Base-by-base conservation (phyloP, 768 basidiomycete genomes). In the Leccinum boreale region DNA sequence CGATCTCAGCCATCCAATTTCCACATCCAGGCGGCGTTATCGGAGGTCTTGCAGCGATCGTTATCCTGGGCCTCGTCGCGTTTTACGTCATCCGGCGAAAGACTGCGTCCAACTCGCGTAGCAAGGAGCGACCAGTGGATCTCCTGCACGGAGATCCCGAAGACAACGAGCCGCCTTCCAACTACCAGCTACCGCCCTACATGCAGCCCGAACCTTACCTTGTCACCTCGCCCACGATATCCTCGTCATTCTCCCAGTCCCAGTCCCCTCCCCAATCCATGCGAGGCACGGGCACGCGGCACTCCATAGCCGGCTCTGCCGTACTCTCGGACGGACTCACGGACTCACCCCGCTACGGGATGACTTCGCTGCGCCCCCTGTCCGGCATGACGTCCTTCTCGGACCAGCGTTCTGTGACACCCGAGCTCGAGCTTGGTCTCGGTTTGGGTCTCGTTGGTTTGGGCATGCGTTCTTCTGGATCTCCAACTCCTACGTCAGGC, bases 141-240 rank as follows among this genome's bases (percentile, higher is more conserved):
- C 80, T 92, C n/a, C 75, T 90, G 23, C 77, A 84, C 1, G 75
- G 73, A 19, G 71, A 78, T 48, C 82, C 84, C 1, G 85, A 82
- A 26, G 83, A 83, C 46, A 80, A 77, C 35, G 75, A 77, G 12
- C 72, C 73, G 1, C 60, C 67, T 53, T 62, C 68, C 59, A 61
- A 73, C 26, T 78, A 78, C 49, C 81, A 85, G 42, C 80, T 85
- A 8, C 88, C 87, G 4, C 81, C 89, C 56, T 89, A 84, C 70
- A 87, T 89, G 67, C 81, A 79, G 31, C 89, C 90, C 0, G 86
- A 91, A 61, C 90, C 90, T 3, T 92, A 85, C 74, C 80, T 88
- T 53, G 79, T 89, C 4, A 80, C 87, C 0, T 85, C 85, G 47
- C 85, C 87, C 12, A 83, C 84, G 14, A 65, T 73, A 1, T 76